Evolutionary conservation across 176 grass and related monocot genomes (phyloP).

Genomic region (Oryza rufipogon): DNA sequence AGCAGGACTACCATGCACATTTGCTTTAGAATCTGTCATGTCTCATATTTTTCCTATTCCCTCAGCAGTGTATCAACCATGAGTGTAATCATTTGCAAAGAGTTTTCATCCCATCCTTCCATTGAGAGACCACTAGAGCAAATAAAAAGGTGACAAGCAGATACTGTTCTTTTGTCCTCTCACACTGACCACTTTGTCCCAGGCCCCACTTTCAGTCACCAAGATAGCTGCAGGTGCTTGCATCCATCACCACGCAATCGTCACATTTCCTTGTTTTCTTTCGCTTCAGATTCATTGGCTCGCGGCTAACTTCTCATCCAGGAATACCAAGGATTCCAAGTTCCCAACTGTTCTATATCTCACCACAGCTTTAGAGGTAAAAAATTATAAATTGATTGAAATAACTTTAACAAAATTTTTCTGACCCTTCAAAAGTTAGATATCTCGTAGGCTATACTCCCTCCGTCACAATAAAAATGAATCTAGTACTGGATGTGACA

Average conservation of each 20-base stretch:
- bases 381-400: not conserved
- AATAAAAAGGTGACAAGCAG: slow-evolving; percentile 49
- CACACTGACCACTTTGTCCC: slow-evolving; percentile 47
- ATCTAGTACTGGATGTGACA: too few relatives aligned
- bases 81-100: slow-evolving; percentile 51
- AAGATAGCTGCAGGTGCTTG: slow-evolving; percentile 35
- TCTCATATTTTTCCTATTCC: slow-evolving; percentile 53
- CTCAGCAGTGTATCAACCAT: slow-evolving; percentile 40
- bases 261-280: not conserved
- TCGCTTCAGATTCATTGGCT: not conserved
- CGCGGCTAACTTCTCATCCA: not conserved
- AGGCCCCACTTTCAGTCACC: slow-evolving; percentile 47
- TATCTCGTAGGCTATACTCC: too few relatives aligned
- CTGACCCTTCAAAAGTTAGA: not conserved
- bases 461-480: too few relatives aligned
- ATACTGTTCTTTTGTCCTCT: slow-evolving; percentile 57
- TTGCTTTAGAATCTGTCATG: slow-evolving; percentile 57
- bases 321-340: not conserved
- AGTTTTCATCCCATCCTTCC: slow-evolving; percentile 37
- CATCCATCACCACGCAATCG: slow-evolving; percentile 41
- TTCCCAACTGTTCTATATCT: not conserved
- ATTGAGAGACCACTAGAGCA: slow-evolving; percentile 31
- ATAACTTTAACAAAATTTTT: not conserved
- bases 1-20: not conserved
- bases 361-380: not conserved